phyloP scores from a whole-genome alignment of 1,139 yeast species.

The Hansenula lynferdii region DNA sequence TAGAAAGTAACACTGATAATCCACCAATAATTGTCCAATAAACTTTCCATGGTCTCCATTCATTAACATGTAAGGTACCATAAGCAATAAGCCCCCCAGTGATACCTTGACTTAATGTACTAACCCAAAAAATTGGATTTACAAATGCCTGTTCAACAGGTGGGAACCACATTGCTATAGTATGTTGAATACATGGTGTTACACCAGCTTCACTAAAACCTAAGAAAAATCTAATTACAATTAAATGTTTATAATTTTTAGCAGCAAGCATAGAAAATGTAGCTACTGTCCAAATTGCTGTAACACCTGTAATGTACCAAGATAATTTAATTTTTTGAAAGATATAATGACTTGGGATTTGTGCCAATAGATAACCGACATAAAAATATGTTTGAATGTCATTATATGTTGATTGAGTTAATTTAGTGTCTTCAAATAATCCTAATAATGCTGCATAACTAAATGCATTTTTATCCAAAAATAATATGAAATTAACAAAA shows the following conservation, averaged over 20 bases:
- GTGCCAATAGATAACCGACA: conserved; percentile 24
- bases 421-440: conserved; percentile 8
- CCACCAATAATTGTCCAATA: conserved; percentile 44
- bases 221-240: conserved; percentile 38
- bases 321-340: conserved; percentile 33
- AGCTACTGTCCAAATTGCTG: conserved; percentile 6
- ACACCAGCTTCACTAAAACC: conserved; percentile 45
- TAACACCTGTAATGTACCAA: conserved; percentile 13
- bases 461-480: conserved; percentile 16
- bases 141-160: conserved; percentile 40
- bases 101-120: conserved; percentile 43
- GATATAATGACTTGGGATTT: conserved; percentile 26
- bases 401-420: conserved; percentile 11
- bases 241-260: conserved; percentile 32
- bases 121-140: conserved; percentile 45
- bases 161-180: conserved; percentile 53
- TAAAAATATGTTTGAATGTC: conserved; percentile 6
- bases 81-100: conserved; percentile 42
- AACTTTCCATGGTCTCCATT: conserved; percentile 39
- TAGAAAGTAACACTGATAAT: conserved; percentile 41
- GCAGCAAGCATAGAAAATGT: conserved; percentile 7
- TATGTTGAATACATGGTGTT: conserved; percentile 48
- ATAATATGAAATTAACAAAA: conserved; percentile 12
- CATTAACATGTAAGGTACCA: conserved; percentile 32
- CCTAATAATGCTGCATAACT: conserved; percentile 14